phyloP scores from a whole-genome alignment of 2,329 filamentous ascomycete genomes.

The Chaetomiaceae sp. region DNA sequence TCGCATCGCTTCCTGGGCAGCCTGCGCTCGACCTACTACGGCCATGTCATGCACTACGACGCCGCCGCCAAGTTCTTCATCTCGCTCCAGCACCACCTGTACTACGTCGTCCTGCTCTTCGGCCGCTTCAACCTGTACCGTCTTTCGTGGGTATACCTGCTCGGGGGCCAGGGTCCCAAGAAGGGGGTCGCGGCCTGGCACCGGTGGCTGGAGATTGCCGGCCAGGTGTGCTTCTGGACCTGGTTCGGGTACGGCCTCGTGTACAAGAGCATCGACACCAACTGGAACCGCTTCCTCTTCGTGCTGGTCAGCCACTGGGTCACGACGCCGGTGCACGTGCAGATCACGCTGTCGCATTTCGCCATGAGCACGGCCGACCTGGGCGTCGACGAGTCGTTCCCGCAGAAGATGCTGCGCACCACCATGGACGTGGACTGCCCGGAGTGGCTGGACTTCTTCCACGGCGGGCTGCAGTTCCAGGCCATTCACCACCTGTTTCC shows the following conservation, averaged over 20 bases:
- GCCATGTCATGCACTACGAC: conserved; percentile 75
- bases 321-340: conserved; percentile 77
- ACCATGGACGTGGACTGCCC: conserved; percentile 93
- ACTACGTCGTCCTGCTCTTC: conserved; percentile 75
- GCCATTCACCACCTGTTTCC: conserved; percentile 84
- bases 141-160: conserved; percentile 73
- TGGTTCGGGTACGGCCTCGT: conserved; percentile 83
- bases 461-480: conserved; percentile 86
- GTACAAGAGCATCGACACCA: conserved; percentile 67
- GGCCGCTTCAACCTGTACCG: conserved; percentile 85
- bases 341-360: conserved; percentile 90
- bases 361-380: conserved; percentile 89
- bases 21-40: conserved; percentile 77
- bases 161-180: conserved; percentile 64
- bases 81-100: conserved; percentile 73
- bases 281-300: conserved; percentile 66
- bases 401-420: conserved; percentile 85
- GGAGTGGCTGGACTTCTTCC: conserved; percentile 81
- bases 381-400: conserved; percentile 78
- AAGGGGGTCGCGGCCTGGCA: conserved; percentile 81
- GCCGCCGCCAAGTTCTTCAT: conserved; percentile 65
- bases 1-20: conserved; percentile 74
- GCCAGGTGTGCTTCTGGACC: conserved; percentile 76
- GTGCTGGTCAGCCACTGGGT: conserved; percentile 76
- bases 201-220: conserved; percentile 70